Conservation (phyloP, 2,329 filamentous ascomycete genomes). For the Botrytis elliptica region DNA sequence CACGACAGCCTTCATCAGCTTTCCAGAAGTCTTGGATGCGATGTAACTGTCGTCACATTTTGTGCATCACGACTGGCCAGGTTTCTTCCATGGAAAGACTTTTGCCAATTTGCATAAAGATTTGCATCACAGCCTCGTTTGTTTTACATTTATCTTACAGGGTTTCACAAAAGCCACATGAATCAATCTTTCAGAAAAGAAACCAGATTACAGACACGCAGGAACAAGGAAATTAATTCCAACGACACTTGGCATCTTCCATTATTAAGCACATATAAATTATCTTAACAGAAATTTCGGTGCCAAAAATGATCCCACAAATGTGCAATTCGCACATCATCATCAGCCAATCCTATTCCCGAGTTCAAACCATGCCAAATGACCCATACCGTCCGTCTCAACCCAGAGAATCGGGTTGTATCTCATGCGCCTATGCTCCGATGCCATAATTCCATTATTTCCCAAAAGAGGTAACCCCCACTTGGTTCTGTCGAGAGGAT, state of each 20-base stretch:
- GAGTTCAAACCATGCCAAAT: neutral
- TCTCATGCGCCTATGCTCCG: neutral
- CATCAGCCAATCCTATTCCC: neutral
- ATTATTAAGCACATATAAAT: neutral
- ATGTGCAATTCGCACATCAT: neutral
- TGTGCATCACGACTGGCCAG: neutral
- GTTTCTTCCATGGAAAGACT: neutral
- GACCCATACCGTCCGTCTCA: neutral
- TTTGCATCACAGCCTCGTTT: neutral
- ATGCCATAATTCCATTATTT: conserved; percentile 6
- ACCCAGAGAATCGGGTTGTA: conserved; percentile 8
- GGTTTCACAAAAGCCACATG: neutral
- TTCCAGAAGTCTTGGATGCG: conserved; percentile 15
- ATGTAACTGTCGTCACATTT: neutral
- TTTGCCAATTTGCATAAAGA: neutral
- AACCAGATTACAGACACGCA: neutral
- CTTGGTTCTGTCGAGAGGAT: neutral
- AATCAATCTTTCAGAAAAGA: neutral
- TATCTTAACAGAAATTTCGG: neutral
- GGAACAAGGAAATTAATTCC: conserved; percentile 4
- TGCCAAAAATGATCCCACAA: neutral
- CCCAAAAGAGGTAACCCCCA: conserved; percentile 3
- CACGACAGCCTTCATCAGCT: conserved; percentile 9
- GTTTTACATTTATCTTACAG: neutral
- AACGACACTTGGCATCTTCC: neutral